Evolutionary conservation across 345 rosid species (phyloP), one percentile per base, ranked within the genome.

Genomic region (Moringa oleifera): DNA sequence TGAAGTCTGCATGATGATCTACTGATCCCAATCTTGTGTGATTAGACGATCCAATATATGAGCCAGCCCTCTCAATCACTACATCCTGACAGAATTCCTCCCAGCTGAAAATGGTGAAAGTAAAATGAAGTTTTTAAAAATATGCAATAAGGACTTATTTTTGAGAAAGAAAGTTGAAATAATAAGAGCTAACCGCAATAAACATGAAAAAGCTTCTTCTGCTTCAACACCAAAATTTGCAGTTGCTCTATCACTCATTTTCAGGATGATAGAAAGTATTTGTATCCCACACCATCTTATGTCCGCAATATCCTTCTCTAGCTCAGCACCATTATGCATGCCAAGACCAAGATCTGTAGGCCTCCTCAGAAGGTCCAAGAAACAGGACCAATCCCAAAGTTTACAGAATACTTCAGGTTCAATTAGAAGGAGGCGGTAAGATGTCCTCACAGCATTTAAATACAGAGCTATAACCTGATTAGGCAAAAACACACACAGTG

Each of bases 311-410:
- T 70, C 78, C 67, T 76, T 59, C 58, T 64, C 75, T 24, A 55
- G 47, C 51, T 76, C 58, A 37, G 64, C 59, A 24, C n/a, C 56
- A 67, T 51, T 51, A 59, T 25, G 58, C 25, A 46, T 51, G 58
- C 25, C 60, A 23, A 46, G 53, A 50, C 64, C 57, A 47, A 70
- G 55, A 55, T 68, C 62, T 60, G 57, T 51, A 16, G 68, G 61
- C 64, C 73, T 66, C 71, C 67, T 61, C 63, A 86, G 74, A 55
- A 85, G 67, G 49, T 86, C 95, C 78, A 88, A 59, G 74, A 90
- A 84, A 72, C 81, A 79, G 41, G 96, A 90, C 96, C 99, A 90
- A 76, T 93, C 87, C 99, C 99, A 94, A 63, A 69, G 78, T 71
- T 80, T 81, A 58, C 87, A 80, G 73, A 93, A 79, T 58, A 74